phyloP scores from a whole-genome alignment of 352 stramenopile genomes.

The Pythium rishiriense region DNA sequence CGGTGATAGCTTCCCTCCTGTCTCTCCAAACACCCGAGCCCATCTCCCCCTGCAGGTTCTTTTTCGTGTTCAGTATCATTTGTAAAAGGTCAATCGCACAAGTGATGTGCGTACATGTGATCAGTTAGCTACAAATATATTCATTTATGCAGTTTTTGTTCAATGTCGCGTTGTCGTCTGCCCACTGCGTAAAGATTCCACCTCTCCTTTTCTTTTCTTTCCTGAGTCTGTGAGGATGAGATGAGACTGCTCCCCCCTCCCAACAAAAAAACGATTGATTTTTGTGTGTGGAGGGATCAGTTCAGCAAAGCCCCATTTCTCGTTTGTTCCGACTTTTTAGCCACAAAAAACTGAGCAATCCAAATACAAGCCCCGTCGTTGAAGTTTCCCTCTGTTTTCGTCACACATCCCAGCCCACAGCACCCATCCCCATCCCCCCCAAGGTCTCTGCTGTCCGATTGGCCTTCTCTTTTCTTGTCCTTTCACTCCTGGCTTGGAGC shows the following conservation, averaged over 20 bases:
- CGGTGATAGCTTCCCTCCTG: conserved; percentile 19
- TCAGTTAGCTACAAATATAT: conserved; percentile 1
- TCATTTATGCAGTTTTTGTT: conserved; percentile 5
- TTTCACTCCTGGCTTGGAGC: not conserved
- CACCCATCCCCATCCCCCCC: not conserved
- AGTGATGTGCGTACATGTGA: not conserved
- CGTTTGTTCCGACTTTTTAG: conserved; percentile 2
- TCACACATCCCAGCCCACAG: conserved; percentile 3
- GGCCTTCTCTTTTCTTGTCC: not conserved
- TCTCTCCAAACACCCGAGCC: conserved; percentile 9
- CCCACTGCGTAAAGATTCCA: conserved; percentile 3
- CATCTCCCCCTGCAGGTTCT: conserved; percentile 16
- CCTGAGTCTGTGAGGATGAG: conserved; percentile 26
- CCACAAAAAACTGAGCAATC: not conserved
- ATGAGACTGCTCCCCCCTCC: not conserved
- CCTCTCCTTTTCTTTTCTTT: conserved; percentile 23
- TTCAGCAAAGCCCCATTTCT: conserved; percentile 17
- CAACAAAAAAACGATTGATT: not conserved
- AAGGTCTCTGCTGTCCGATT: not conserved
- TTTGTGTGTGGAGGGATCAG: conserved; percentile 3
- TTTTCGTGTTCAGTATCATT: conserved; percentile 12
- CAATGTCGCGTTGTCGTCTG: not conserved
- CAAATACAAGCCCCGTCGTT: conserved; percentile 23
- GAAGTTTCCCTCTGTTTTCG: conserved; percentile 21
- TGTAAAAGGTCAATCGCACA: not conserved